Evolutionary conservation across 768 basidiomycete species (phyloP).

Genomic region (Astraeus odoratus): DNA sequence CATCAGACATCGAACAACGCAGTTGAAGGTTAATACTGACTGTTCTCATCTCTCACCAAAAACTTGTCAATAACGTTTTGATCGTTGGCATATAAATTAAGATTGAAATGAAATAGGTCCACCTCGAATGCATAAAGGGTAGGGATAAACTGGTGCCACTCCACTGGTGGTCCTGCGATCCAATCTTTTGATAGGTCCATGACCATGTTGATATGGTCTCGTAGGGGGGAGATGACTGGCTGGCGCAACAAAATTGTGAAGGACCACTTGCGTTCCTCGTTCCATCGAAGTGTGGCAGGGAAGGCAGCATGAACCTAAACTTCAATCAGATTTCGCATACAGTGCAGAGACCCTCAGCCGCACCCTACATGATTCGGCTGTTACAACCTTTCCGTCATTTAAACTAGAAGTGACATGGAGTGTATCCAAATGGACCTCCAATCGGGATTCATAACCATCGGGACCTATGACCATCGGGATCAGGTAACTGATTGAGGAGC

Average conservation of each 20-base stretch:
- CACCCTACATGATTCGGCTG: conserved; percentile 75
- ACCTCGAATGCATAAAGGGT: conserved; percentile 69
- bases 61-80: conserved; percentile 96
- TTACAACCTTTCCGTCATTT: conserved; percentile 76
- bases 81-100: conserved; percentile 87
- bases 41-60: conserved; percentile 73
- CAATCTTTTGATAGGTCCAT: conserved; percentile 92
- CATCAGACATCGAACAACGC: background rate
- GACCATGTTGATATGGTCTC: conserved; percentile 94
- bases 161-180: conserved; percentile 73
- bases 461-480: conserved; percentile 73
- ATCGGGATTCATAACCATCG: conserved; percentile 68
- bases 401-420: conserved; percentile 77
- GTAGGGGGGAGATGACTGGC: conserved; percentile 70
- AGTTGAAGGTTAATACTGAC: conserved; percentile 31
- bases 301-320: conserved; percentile 61
- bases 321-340: conserved; percentile 1
- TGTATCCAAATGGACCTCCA: conserved; percentile 80
- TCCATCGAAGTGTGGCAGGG: conserved; percentile 80
- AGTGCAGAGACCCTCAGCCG: conserved; percentile 14
- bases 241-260: conserved; percentile 66
- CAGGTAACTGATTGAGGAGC: conserved; percentile 79
- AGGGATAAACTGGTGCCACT: conserved; percentile 80
- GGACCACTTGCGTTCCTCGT: conserved; percentile 71
- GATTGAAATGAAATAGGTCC: conserved; percentile 64